Conservation (phyloP, 208 protist genomes). For the Leishmania turanica region DNA sequence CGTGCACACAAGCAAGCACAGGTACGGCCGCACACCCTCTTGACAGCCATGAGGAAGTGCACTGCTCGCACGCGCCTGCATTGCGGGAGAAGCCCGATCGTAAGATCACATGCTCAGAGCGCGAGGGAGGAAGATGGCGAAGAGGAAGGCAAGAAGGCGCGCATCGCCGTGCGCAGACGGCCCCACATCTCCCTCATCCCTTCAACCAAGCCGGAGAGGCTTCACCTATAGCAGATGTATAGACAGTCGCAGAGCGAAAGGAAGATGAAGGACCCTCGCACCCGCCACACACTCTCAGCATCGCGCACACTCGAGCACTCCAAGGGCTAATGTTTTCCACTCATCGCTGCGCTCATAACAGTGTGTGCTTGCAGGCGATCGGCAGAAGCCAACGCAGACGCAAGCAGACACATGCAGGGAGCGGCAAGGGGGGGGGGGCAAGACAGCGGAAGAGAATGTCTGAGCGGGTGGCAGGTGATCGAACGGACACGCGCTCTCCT, state of each 20-base stretch:
- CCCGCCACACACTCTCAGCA: neutral
- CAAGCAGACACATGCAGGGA: neutral
- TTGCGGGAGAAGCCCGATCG: neutral
- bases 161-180: neutral
- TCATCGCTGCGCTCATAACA: neutral
- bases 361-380: neutral
- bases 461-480: neutral
- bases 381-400: neutral
- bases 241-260: neutral
- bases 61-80: neutral
- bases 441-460: neutral
- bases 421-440: neutral
- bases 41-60: neutral
- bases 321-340: neutral
- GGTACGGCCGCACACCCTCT: neutral
- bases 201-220: neutral
- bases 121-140: neutral
- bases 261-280: neutral
- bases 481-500: neutral
- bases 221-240: neutral
- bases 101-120: neutral
- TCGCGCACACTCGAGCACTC: neutral
- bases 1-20: neutral
- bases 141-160: neutral
- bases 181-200: neutral